Evolutionary conservation across 2,329 filamentous ascomycete genomes (phyloP).

Genomic region (Alternaria solani): DNA sequence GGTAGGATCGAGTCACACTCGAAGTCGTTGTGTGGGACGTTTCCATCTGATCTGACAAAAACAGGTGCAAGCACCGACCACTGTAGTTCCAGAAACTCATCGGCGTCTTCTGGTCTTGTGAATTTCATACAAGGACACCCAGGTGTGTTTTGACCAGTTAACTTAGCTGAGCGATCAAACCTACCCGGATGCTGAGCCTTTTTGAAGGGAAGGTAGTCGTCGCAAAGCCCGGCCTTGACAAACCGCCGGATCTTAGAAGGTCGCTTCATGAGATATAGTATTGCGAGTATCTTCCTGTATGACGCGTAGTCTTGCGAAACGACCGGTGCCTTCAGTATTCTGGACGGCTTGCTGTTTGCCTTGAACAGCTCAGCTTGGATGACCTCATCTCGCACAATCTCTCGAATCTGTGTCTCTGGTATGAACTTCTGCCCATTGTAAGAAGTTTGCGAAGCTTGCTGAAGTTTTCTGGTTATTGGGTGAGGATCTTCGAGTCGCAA

Average conservation of each 20-base stretch:
- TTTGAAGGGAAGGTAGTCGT: not conserved
- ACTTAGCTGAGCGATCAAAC: not conserved
- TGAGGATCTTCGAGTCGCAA: not conserved
- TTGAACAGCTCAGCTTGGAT: not conserved
- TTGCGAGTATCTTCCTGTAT: not conserved
- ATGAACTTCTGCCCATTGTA: not conserved
- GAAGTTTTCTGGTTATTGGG: not conserved
- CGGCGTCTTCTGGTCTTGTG: not conserved
- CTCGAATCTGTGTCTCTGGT: not conserved
- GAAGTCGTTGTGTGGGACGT: not conserved
- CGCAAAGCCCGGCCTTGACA: not conserved
- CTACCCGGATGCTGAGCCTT: not conserved
- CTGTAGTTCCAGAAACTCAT: not conserved
- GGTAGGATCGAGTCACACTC: not conserved
- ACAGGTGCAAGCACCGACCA: constrained; percentile 2
- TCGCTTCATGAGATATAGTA: not conserved
- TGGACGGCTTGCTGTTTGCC: not conserved
- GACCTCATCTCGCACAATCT: not conserved
- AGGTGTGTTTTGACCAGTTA: not conserved
- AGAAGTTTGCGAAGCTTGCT: not conserved
- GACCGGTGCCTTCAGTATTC: not conserved
- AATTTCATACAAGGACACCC: not conserved
- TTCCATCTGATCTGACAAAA: not conserved
- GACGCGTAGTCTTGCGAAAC: not conserved
- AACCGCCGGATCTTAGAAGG: not conserved